Percentiles rank a stretch among this genome's conserved stretches.
Conservation (phyloP, 768 basidiomycete species). For the Pleurotus djamor region DNA sequence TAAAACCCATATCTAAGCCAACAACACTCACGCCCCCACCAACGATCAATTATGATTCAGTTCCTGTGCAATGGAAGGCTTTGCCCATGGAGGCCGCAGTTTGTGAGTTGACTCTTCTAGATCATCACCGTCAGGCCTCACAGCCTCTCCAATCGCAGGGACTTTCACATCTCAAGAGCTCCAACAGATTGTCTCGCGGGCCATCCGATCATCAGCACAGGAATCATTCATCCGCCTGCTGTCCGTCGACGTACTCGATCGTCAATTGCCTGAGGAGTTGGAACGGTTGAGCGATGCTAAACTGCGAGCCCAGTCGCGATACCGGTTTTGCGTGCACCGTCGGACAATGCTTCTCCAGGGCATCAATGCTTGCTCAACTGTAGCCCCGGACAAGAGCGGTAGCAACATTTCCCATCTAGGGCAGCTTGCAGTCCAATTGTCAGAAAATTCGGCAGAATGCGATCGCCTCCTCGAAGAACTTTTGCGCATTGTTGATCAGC, state of each 20-base stretch:
- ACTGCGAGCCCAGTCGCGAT: conserved; percentile 56
- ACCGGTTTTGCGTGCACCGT: conserved; percentile 64
- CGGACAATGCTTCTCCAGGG: conserved; percentile 73
- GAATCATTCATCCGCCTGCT: conserved; percentile 74
- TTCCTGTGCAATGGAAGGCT: conserved; percentile 63
- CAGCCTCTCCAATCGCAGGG: conserved; percentile 26
- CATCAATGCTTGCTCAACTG: conserved; percentile 48
- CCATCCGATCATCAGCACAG: conserved; percentile 65
- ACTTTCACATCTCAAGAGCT: conserved; percentile 61
- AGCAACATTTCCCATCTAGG: conserved; percentile 33
- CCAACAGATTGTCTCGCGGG: conserved; percentile 69
- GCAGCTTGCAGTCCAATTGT: conserved; percentile 54
- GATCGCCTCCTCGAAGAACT: conserved; percentile 60
- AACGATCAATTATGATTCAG: conserved; percentile 52
- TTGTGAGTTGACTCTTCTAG: conserved; percentile 29
- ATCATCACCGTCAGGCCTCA: neutral
- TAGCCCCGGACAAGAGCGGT: conserved; percentile 31
- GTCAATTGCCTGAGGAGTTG: conserved; percentile 54
- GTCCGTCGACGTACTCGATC: conserved; percentile 59
- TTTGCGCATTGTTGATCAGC: conserved; percentile 57
- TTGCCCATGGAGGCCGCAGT: conserved; percentile 68
- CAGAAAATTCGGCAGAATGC: conserved; percentile 53
- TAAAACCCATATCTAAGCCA: conserved; percentile 11
- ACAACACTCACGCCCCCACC: conserved; percentile 46
- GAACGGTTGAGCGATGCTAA: conserved; percentile 55